Conservation (phyloP, 2,329 filamentous ascomycete species). For the Cercospora sojina region DNA sequence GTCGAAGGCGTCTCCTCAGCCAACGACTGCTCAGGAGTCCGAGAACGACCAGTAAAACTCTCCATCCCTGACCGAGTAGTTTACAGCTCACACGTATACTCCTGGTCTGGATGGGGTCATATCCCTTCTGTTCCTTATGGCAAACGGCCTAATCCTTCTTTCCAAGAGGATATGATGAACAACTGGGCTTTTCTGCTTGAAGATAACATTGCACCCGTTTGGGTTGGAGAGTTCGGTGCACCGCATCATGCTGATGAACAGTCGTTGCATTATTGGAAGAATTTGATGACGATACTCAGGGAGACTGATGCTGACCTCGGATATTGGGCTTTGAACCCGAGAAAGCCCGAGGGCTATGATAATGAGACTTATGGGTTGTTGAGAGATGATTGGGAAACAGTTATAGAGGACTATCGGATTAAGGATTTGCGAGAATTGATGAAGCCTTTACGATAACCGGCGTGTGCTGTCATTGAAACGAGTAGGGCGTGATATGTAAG, state of each 20-base stretch:
- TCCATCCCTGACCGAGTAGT: slow-evolving; percentile 58
- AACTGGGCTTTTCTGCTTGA: slow-evolving; percentile 67
- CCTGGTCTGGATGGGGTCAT: slow-evolving; percentile 65
- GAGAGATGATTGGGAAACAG: slow-evolving; percentile 62
- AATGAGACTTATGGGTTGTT: slow-evolving; percentile 63
- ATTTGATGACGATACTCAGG: slow-evolving; percentile 60
- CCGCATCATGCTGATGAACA: slow-evolving; percentile 55
- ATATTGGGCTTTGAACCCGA: slow-evolving; percentile 69
- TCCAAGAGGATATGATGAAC: slow-evolving; percentile 60
- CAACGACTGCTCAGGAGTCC: slow-evolving; percentile 62
- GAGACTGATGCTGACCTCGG: slow-evolving; percentile 56
- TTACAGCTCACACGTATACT: slow-evolving; percentile 68
- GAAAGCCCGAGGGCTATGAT: slow-evolving; percentile 58
- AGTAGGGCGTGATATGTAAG: background rate
- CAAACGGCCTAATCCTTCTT: slow-evolving; percentile 61
- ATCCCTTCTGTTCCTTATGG: slow-evolving; percentile 57
- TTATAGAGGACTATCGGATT: slow-evolving; percentile 31
- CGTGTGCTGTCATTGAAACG: background rate
- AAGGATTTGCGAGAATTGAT: slow-evolving; percentile 30
- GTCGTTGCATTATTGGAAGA: slow-evolving; percentile 64
- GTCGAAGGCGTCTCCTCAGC: slow-evolving; percentile 67
- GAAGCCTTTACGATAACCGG: slow-evolving; percentile 9
- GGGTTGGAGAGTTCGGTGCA: slow-evolving; percentile 67
- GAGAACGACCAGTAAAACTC: slow-evolving; percentile 57
- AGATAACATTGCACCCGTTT: slow-evolving; percentile 59